A percentile compares a stretch with the other conserved stretches of the same genome.
phyloP scores from a whole-genome alignment of 441 rosid genomes.

The Syzygium syzygioides region DNA sequence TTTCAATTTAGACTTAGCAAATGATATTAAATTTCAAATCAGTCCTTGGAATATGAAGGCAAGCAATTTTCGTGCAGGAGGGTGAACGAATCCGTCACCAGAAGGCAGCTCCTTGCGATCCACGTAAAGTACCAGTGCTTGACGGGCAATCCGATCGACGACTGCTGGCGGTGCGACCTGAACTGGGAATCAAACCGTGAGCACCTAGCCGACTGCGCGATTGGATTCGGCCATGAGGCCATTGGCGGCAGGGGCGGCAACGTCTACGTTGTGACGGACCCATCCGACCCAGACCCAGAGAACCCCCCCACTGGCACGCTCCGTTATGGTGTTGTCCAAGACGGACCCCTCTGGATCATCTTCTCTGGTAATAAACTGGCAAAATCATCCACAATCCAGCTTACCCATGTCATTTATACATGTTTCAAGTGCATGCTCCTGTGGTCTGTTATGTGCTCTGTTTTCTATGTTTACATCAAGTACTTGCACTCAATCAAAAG shows the following conservation, averaged over 20 bases:
- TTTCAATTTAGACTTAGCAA: neutral
- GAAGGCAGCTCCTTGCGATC: neutral
- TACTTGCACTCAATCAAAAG: neutral
- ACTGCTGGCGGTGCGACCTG: slow-evolving; percentile 12
- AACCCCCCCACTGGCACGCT: slow-evolving; percentile 13
- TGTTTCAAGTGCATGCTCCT: neutral
- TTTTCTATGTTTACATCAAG: neutral
- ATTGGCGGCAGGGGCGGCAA: slow-evolving; percentile 10
- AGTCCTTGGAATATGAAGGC: neutral
- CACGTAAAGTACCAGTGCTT: neutral
- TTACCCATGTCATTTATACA: neutral
- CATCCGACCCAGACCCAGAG: slow-evolving; percentile 9
- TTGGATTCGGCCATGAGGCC: slow-evolving; percentile 8
- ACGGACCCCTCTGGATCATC: slow-evolving; percentile 17
- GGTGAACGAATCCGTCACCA: slow-evolving; percentile 7
- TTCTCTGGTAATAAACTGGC: slow-evolving; percentile 4
- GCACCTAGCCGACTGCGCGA: slow-evolving; percentile 7
- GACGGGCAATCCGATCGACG: slow-evolving; percentile 11
- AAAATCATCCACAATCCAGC: neutral
- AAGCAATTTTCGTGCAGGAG: neutral
- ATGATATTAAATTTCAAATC: neutral
- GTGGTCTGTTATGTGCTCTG: neutral
- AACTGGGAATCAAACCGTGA: slow-evolving; percentile 7
- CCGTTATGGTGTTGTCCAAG: slow-evolving; percentile 10
- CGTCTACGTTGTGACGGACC: neutral